phyloP scores from a whole-genome alignment of 83 land plant genomes.

The Picea mariana region DNA sequence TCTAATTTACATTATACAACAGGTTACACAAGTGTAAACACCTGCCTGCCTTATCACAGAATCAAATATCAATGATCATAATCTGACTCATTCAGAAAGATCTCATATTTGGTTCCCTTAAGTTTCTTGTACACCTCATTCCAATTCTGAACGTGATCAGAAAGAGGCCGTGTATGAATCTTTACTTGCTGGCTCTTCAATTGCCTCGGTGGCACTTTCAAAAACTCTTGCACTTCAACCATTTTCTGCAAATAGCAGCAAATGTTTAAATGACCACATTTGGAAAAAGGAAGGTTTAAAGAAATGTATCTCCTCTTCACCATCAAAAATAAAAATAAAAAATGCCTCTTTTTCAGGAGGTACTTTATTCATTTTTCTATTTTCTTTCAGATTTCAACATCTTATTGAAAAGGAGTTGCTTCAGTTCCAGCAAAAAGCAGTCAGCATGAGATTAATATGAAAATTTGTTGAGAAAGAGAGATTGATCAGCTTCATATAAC shows the following conservation, averaged over 20 bases:
- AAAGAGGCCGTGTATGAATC: constrained; percentile 42
- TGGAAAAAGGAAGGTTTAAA: neutral
- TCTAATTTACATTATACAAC: neutral
- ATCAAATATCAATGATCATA: constrained; percentile 15
- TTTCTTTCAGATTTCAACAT: neutral
- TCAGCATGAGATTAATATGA: neutral
- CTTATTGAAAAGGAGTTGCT: neutral
- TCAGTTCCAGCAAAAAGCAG: neutral
- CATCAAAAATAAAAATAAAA: neutral
- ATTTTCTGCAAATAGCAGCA: constrained; percentile 26
- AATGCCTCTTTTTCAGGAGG: neutral
- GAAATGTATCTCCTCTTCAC: neutral
- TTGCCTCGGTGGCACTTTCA: constrained; percentile 25
- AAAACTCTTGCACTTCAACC: constrained; percentile 35
- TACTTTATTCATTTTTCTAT: neutral
- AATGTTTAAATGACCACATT: neutral
- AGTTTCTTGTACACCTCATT: constrained; percentile 34
- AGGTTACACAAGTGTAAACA: neutral
- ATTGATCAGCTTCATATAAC: neutral
- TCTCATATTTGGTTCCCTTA: constrained; percentile 39
- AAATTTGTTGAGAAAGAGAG: neutral
- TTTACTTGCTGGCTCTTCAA: constrained; percentile 45
- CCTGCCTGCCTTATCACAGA: neutral
- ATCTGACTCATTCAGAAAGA: constrained; percentile 24
- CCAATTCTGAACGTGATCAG: constrained; percentile 43